Percentiles rank a stretch among this genome's conserved stretches.
These are phyloP conservation scores for Dalechampia spathulata DNA, from an alignment of 441 rosid species.

Conservation along the genomic window DNA sequence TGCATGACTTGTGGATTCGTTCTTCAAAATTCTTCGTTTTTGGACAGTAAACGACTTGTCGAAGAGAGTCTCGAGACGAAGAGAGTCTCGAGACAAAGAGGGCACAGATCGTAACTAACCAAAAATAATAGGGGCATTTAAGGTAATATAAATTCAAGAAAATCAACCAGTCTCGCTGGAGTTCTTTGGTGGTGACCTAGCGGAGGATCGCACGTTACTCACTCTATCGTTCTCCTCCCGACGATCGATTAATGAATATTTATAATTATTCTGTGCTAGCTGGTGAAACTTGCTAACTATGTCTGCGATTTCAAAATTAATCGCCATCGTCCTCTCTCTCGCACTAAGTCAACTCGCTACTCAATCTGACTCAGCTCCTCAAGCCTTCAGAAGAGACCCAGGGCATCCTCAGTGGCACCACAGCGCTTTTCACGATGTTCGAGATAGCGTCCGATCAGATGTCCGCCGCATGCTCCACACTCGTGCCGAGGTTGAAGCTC, in stretches of 20 bases:
- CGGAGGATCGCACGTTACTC: not conserved
- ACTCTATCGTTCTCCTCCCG: not conserved
- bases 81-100: too few relatives aligned
- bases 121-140: not conserved
- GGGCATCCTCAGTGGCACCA: conserved; percentile 99
- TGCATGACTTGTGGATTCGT: too few relatives aligned
- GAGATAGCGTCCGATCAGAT: conserved; percentile 77
- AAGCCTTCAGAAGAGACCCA: conserved; percentile 82
- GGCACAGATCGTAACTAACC: not conserved
- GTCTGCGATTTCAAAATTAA: conserved; percentile 17
- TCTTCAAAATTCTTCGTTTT: too few relatives aligned
- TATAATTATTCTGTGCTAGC: not conserved
- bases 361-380: conserved; percentile 47
- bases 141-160: not conserved
- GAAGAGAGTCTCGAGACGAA: too few relatives aligned
- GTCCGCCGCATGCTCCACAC: conserved; percentile 93
- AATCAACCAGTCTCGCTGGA: not conserved
- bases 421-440: conserved; percentile 88
- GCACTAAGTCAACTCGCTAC: conserved; percentile 35
- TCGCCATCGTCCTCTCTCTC: conserved; percentile 9
- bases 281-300: not conserved
- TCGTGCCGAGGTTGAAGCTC: conserved; percentile 76
- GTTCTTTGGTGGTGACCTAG: conserved; percentile 5
- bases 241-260: not conserved
- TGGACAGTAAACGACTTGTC: too few relatives aligned